A percentile compares a stretch with the other conserved stretches of the same genome.
phyloP scores from a whole-genome alignment of 2,329 filamentous ascomycete species.

The Plectosphaerella sp. region DNA sequence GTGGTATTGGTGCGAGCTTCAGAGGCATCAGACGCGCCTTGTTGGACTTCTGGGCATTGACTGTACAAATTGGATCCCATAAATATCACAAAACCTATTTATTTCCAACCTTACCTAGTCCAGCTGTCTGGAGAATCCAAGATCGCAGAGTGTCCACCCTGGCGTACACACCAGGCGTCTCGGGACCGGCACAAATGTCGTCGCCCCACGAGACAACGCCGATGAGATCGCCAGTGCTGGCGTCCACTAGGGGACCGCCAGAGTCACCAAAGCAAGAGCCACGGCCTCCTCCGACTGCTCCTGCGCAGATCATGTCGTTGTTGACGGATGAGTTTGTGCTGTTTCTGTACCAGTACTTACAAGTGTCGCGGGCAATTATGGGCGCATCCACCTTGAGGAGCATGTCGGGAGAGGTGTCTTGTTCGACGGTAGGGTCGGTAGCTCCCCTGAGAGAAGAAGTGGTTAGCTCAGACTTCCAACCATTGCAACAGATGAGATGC shows the following conservation, averaged over 20 bases:
- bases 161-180: constrained; percentile 21
- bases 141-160: constrained; percentile 17
- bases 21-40: too few species aligned
- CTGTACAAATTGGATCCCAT: too few species aligned
- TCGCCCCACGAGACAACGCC: constrained; percentile 25
- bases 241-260: constrained; percentile 23
- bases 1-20: too few species aligned
- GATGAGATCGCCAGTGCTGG: constrained; percentile 12
- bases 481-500: neutral
- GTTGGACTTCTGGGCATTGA: too few species aligned
- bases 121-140: constrained; percentile 19
- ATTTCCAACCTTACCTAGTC: neutral
- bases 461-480: neutral
- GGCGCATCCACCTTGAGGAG: constrained; percentile 25
- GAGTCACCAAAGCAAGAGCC: constrained; percentile 27
- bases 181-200: constrained; percentile 19
- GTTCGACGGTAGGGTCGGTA: constrained; percentile 3
- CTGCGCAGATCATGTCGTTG: constrained; percentile 26
- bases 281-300: constrained; percentile 17
- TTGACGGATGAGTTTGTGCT: constrained; percentile 15
- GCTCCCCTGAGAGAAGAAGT: constrained; percentile 13
- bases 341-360: constrained; percentile 15
- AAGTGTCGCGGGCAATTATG: constrained; percentile 19
- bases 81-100: too few species aligned
- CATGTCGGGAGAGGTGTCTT: constrained; percentile 7